Evolutionary conservation across 2,329 filamentous ascomycete species (phyloP).

Genomic region (Myrmaecium sp.): DNA sequence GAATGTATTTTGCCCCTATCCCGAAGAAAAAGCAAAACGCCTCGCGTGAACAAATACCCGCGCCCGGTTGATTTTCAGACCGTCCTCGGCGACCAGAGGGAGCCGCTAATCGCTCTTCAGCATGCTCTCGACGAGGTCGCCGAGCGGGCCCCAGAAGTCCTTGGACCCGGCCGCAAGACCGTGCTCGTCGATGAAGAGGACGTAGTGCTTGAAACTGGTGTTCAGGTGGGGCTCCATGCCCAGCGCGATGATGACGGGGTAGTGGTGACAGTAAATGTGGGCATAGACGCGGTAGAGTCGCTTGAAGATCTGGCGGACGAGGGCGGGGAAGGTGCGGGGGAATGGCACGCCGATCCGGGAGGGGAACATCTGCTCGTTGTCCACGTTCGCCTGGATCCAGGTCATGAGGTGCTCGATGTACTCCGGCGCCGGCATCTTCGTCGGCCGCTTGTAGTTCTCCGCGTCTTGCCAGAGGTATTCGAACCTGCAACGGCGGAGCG

Average conservation of each 20-base stretch:
- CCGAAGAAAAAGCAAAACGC: no score
- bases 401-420: slow-evolving; percentile 97
- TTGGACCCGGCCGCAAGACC: slow-evolving; percentile 68
- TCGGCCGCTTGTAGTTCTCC: slow-evolving; percentile 85
- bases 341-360: slow-evolving; percentile 90
- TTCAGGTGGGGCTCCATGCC: slow-evolving; percentile 95
- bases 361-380: slow-evolving; percentile 91
- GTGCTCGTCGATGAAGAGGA: slow-evolving; percentile 96
- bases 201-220: slow-evolving; percentile 99
- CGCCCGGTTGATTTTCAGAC: no score
- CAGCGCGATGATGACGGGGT: slow-evolving; percentile 86
- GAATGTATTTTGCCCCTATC: no score
- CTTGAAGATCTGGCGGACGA: slow-evolving; percentile 99
- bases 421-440: slow-evolving; percentile 92
- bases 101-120: slow-evolving; percentile 76
- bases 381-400: slow-evolving; percentile 90
- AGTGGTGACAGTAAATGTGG: slow-evolving; percentile 96
- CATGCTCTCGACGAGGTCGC: slow-evolving; percentile 96
- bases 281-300: slow-evolving; percentile 95
- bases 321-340: slow-evolving; percentile 73
- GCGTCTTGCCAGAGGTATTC: slow-evolving; percentile 98
- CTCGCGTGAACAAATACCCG: no score
- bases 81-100: no score
- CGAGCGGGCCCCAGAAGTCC: slow-evolving; percentile 92
- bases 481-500: slow-evolving; percentile 50